Evolutionary conservation across 345 rosid species (phyloP), one percentile per base, ranked within the genome.

Genomic region (Diplotaxis tenuifolia): DNA sequence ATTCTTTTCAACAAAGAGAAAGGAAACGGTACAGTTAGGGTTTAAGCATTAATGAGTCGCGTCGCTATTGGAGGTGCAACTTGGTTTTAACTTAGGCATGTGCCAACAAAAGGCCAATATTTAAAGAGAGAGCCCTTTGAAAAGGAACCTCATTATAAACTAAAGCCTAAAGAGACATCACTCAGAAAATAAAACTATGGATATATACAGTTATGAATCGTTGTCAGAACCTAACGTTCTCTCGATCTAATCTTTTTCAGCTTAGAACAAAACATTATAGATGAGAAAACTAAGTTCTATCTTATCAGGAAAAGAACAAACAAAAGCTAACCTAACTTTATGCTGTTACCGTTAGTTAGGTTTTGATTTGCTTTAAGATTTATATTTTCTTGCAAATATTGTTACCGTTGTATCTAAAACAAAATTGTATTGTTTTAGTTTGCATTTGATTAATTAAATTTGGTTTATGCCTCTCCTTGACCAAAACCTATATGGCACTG

Each of bases 101-200:
- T 76, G 80, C 80, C 34, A 76, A 76, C 56, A 65, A 70, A 50
- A 76, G 75, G 80, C 80, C 75, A 70, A 65, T 27, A 64, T 76
- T 65, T 70, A 70, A 76, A 76, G 75, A 65, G 6, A 76, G 75
- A 65, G 6, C 60, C 38, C 28, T 61, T 68, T 40, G 50, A 66
- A 62, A 68, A 68, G 40, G 65, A 23, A 63, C 40, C 20, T 55
- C 28, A 5, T 16, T 42, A 29, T 45, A 21, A 58, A 61, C 9
- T 15, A 36, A 11, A 36, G 42, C n/a, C 50, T 47, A 70, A 70
- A 59, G 59, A 60, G 74, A 71, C 36, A 31, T 71, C 75, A 56
- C 54, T 62, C 61, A 64, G 9, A 70, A 40, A 67, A 49, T 23
- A 59, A 53, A 22, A 47, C 0, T 56, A 40, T 28, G 27, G 53